Evolutionary conservation across 2,329 filamentous ascomycete species (phyloP).

Genomic region (Cercospora sojina): DNA sequence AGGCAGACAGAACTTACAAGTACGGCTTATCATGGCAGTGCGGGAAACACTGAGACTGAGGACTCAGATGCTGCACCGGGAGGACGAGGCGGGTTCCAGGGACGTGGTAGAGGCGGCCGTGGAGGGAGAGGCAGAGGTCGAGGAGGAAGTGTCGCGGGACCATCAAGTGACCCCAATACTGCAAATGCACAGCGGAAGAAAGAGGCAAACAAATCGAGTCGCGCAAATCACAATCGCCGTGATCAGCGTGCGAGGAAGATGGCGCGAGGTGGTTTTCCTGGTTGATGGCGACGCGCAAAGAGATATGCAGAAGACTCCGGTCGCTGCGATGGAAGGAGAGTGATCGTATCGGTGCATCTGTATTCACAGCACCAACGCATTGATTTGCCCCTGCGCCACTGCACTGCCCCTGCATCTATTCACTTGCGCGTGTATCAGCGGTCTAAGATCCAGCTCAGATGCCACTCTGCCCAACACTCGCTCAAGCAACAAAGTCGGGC

Average conservation of each 20-base stretch:
- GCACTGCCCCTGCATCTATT: not conserved
- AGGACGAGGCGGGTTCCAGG: slow-evolving; percentile 44
- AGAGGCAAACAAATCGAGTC: slow-evolving; percentile 74
- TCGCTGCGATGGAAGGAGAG: not conserved
- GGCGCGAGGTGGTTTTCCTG: slow-evolving; percentile 55
- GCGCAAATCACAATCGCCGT: slow-evolving; percentile 83
- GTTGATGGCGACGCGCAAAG: slow-evolving; percentile 21
- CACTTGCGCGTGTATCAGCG: not conserved
- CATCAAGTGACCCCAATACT: slow-evolving; percentile 68
- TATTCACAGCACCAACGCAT: not conserved
- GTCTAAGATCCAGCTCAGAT: not conserved
- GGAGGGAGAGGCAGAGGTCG: slow-evolving; percentile 47
- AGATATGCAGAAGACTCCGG: not conserved
- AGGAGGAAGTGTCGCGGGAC: slow-evolving; percentile 60
- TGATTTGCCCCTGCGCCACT: not conserved
- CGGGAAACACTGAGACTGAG: slow-evolving; percentile 57
- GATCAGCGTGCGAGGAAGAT: slow-evolving; percentile 66
- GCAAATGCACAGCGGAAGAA: slow-evolving; percentile 71
- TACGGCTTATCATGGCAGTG: slow-evolving; percentile 62
- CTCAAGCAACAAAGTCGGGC: not conserved
- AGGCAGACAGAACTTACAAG: slow-evolving; percentile 63
- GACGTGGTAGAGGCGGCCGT: slow-evolving; percentile 49
- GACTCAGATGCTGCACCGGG: slow-evolving; percentile 52
- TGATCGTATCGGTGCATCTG: not conserved
- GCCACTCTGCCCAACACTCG: not conserved